These are phyloP conservation scores for Citrus medica DNA, from an alignment of 345 rosid species.

Conservation along the genomic window DNA sequence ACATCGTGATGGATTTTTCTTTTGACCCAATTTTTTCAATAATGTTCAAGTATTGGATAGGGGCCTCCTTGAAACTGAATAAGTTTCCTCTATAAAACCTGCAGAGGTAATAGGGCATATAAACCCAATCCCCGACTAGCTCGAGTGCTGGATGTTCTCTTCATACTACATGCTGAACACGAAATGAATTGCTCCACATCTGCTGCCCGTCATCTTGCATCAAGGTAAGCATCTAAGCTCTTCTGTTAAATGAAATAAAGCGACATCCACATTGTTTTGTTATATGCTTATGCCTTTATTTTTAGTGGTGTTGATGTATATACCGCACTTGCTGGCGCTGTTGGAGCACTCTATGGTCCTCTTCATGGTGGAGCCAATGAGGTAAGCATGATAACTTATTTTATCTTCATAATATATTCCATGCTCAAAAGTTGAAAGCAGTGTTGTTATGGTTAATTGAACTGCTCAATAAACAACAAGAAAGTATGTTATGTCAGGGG, in stretches of 20 bases:
- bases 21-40: background rate
- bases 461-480: background rate
- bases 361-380: constrained; percentile 99
- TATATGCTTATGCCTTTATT: background rate
- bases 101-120: constrained; percentile 83
- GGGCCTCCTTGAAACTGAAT: background rate
- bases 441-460: background rate
- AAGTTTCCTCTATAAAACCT: constrained; percentile 4
- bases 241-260: constrained; percentile 4
- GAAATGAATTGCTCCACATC: constrained; percentile 97
- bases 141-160: constrained; percentile 83
- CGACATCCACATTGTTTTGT: background rate
- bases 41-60: background rate
- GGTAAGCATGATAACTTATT: constrained; percentile 36
- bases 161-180: constrained; percentile 96
- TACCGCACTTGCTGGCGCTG: constrained; percentile 93
- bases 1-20: background rate
- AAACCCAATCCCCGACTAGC: constrained; percentile 92
- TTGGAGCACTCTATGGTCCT: constrained; percentile 95
- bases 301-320: constrained; percentile 92
- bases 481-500: constrained; percentile 7
- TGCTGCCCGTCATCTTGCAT: constrained; percentile 98
- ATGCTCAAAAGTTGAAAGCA: background rate
- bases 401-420: background rate
- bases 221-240: constrained; percentile 49